Evolutionary conservation across 106 monocot genomes (phyloP).

Genomic region (Gastrodia elata): DNA sequence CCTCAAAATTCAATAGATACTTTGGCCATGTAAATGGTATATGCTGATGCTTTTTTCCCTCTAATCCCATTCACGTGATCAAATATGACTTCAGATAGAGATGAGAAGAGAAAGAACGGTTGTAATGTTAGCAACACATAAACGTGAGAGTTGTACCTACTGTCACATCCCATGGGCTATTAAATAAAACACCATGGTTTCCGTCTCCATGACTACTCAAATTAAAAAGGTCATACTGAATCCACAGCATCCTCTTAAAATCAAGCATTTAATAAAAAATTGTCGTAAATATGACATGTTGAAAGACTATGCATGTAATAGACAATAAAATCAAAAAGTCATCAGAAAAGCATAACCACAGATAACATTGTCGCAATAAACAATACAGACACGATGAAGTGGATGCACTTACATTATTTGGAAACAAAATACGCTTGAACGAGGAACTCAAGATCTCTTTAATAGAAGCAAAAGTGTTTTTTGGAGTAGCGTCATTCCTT

Average conservation of each 20-base stretch:
- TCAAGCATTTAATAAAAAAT: neutral
- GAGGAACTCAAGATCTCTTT: constrained; percentile 27
- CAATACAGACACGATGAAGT: neutral
- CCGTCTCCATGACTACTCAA: neutral
- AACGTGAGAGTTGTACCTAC: neutral
- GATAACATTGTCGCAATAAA: neutral
- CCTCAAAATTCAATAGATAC: neutral
- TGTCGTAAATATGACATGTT: neutral
- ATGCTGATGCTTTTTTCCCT: neutral
- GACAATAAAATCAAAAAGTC: neutral
- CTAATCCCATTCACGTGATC: neutral
- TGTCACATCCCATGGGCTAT: neutral
- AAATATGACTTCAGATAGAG: neutral
- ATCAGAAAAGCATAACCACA: neutral
- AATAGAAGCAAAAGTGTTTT: constrained; percentile 26
- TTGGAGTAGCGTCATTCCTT: constrained; percentile 4
- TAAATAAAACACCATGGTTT: neutral
- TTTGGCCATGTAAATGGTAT: neutral
- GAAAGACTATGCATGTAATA: neutral
- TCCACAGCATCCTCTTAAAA: neutral
- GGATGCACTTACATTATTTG: constrained; percentile 27
- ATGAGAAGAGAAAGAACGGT: neutral
- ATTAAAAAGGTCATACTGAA: neutral
- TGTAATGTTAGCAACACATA: neutral
- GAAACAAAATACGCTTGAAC: constrained; percentile 32